Evolutionary conservation across 169 alveolate genomes (phyloP).

Genomic region (Plasmodium fragile): DNA sequence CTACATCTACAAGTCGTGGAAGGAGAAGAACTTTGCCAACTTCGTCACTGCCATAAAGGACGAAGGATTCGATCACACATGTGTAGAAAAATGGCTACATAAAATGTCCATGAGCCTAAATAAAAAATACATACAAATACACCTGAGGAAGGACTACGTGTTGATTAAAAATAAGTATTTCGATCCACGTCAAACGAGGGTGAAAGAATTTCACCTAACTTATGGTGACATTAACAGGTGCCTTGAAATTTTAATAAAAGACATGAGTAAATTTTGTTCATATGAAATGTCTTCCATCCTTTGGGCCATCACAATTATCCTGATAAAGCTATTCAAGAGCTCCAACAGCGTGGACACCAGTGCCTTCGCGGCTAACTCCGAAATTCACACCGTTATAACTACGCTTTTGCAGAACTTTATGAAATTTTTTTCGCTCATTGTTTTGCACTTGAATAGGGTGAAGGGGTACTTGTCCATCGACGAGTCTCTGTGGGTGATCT

Average conservation of each 20-base stretch:
- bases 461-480: constrained; percentile 49
- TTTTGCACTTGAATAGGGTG: constrained; percentile 12
- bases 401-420: constrained; percentile 3
- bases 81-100: constrained; percentile 67
- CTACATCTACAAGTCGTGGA: constrained; percentile 38
- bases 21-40: constrained; percentile 38
- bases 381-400: background rate
- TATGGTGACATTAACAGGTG: constrained; percentile 10
- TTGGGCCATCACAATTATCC: constrained; percentile 56
- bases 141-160: constrained; percentile 5
- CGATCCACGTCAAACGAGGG: background rate
- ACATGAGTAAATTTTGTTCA: constrained; percentile 35
- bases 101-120: constrained; percentile 44
- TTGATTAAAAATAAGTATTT: constrained; percentile 7
- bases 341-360: background rate
- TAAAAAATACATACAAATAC: constrained; percentile 33
- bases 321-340: constrained; percentile 13
- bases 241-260: constrained; percentile 29
- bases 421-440: constrained; percentile 22
- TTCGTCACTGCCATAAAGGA: constrained; percentile 22
- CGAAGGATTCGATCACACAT: constrained; percentile 24
- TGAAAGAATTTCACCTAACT: constrained; percentile 17
- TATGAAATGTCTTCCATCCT: constrained; percentile 46
- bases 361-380: background rate
- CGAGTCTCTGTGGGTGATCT: constrained; percentile 62